Evolutionary conservation across 208 protist genomes (phyloP).

Genomic region (Acanthamoeba sp.): DNA sequence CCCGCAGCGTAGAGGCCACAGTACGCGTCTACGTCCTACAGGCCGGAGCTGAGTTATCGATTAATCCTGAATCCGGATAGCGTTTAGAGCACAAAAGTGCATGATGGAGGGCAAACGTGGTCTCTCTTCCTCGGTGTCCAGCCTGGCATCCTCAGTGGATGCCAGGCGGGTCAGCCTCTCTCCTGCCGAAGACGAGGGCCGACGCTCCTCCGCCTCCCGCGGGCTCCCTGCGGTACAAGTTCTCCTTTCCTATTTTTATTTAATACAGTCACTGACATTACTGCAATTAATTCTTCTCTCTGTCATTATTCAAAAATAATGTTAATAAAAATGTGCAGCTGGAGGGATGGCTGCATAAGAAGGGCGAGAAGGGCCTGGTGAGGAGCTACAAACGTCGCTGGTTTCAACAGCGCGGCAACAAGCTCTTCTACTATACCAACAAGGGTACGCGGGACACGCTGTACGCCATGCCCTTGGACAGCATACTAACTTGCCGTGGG

Average conservation of each 20-base stretch:
- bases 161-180: background rate
- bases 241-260: background rate
- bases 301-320: too few species aligned
- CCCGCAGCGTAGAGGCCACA: too few species aligned
- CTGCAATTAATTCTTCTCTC: background rate
- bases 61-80: too few species aligned
- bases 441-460: background rate
- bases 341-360: constrained; percentile 61
- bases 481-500: too few species aligned
- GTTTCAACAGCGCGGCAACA: constrained; percentile 63
- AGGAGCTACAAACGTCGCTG: constrained; percentile 58
- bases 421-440: constrained; percentile 55
- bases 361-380: constrained; percentile 73
- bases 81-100: too few species aligned
- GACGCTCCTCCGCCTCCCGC: constrained; percentile 2
- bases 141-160: background rate
- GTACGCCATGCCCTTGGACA: too few species aligned
- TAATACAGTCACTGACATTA: background rate
- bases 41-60: too few species aligned
- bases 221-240: background rate
- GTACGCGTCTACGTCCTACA: too few species aligned
- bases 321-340: constrained; percentile 52
- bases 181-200: background rate
- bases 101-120: background rate
- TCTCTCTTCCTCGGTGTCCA: background rate